Evolutionary conservation across 495 filamentous ascomycete genomes (phyloP), one percentile per base, ranked within the genome.

Genomic region (Sabuloglossum arenarium): DNA sequence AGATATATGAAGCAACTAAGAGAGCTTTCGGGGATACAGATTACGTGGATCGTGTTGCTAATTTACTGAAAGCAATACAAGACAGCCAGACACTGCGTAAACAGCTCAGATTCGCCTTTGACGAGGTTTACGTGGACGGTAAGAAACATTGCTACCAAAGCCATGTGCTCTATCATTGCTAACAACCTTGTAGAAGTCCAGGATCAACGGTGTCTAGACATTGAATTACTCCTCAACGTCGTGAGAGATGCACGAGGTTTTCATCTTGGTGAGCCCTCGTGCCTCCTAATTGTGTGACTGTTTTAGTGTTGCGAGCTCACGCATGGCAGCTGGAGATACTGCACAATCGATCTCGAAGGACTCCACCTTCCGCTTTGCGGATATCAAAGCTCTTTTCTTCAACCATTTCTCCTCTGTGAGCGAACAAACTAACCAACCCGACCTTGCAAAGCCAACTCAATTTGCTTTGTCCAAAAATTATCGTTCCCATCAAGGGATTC

Each of bases 331-430:
- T 4, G 71, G 71, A 0, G 71, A 73, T 50, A 73, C 69, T 0
- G 71, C 70, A 0, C 71, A 73, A 59, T 67, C 66, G 12, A 73
- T 73, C 28, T 71, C 71, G 1, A 66, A 70, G 29, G 71, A 73
- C 19, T 66, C 69, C 0, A 68, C 62, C 0, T 73, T 72, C 28
- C 66, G 70, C 0, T 73, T 73, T 43, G 55, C 61, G 1, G 69
- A 70, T 58, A 61, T 71, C 12, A 73, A 71, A 59, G 61, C 62
- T 1, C 59, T 72, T 16, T 64, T 73, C 32, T 68, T 62, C 34
- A 55, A 69, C 6, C 62, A 64, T 21, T 71, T 70, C 53, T 56
- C 60, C 0, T 32, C 27, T 16, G 53, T 46, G 24, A 56, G 55
- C 16, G 23, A 32, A 1, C 24, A 56, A 0, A 59, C 49, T 16